Evolutionary conservation across 1,284 basidiomycete species (phyloP), one percentile per base, ranked within the genome.

Genomic region (Athelia sp.): DNA sequence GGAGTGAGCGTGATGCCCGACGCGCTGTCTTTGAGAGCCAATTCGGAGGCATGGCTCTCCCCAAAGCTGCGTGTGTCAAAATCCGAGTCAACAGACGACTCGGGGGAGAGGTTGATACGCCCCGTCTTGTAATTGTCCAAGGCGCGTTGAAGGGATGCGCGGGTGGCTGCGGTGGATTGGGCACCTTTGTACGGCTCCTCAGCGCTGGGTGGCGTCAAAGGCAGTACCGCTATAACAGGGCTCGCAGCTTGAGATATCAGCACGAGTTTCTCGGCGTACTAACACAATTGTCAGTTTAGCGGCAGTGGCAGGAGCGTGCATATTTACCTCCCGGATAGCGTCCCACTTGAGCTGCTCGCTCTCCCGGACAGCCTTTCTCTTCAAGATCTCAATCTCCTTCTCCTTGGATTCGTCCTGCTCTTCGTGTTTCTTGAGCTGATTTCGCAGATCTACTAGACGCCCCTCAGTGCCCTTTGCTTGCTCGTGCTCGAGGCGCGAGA

Each of bases 21-120:
- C 35, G 59, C 55, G 43, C 43, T 58, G n/a, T 60, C 59, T 8
- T 58, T 56, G 61, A 4, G 74, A 66, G 45, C 66, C 65, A 50
- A 72, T 65, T 91, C 89, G 38, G 70, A 74, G 1, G 84, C 85
- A 59, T 91, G 88, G 36, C 82, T 90, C 64, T 84, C 84, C 9
- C 88, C 88, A 58, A 91, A 91, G 63, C 84, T 87, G 48, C 78
- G 78, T 0, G 85, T 87, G 58, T 91, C 84, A 2, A 82, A 85
- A 53, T 82, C 72, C 58, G 84, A 81, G n/a, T 72, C 66, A 4
- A 70, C 70, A 22, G 68, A 58, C 17, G 68, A 54, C 8, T 73
- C 74, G 21, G 74, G 61, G 24, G 70, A 67, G 15, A 88, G 71
- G 23, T 72, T 73, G 54, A 78, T 74, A 50, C 79, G 74, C 0